Evolutionary conservation across 495 filamentous ascomycete genomes (phyloP).

Genomic region (Talaromyces thailandensis): DNA sequence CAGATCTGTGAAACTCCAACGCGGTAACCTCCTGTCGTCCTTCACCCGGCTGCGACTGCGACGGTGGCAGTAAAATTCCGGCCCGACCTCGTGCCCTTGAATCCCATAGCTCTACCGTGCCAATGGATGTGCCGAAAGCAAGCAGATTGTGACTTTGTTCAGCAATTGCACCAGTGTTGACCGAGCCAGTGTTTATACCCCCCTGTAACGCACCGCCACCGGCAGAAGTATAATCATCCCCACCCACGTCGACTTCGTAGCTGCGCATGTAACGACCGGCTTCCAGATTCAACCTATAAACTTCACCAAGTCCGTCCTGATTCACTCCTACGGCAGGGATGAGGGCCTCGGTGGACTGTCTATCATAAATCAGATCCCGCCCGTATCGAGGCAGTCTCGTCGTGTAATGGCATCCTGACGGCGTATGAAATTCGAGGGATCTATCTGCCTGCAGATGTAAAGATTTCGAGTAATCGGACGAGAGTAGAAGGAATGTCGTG

Average conservation of each 20-base stretch:
- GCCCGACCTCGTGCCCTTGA: constrained; percentile 70
- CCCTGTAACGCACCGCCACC: constrained; percentile 69
- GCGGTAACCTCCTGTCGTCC: constrained; percentile 73
- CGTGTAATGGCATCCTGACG: constrained; percentile 76
- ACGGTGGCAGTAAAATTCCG: constrained; percentile 54
- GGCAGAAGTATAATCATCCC: constrained; percentile 58
- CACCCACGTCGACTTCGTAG: constrained; percentile 76
- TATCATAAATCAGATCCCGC: constrained; percentile 78
- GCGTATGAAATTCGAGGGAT: constrained; percentile 89
- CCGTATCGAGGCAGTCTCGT: constrained; percentile 87
- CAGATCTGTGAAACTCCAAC: constrained; percentile 75
- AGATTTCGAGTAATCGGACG: constrained; percentile 89
- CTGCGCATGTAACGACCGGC: constrained; percentile 80
- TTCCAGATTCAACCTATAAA: constrained; percentile 87
- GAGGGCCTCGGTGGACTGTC: constrained; percentile 76
- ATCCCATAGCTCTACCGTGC: constrained; percentile 98
- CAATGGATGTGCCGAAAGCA: constrained; percentile 89
- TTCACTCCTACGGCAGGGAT: constrained; percentile 84
- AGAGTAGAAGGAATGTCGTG: constrained; percentile 85
- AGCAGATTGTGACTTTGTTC: constrained; percentile 85
- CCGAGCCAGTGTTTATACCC: constrained; percentile 67
- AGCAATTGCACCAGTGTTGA: constrained; percentile 86
- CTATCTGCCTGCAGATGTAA: constrained; percentile 89
- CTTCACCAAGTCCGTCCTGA: constrained; percentile 75
- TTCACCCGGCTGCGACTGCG: constrained; percentile 28